These are phyloP conservation scores for Naematelia encephala DNA, from an alignment of 768 basidiomycete genomes.

Conservation along the genomic window DNA sequence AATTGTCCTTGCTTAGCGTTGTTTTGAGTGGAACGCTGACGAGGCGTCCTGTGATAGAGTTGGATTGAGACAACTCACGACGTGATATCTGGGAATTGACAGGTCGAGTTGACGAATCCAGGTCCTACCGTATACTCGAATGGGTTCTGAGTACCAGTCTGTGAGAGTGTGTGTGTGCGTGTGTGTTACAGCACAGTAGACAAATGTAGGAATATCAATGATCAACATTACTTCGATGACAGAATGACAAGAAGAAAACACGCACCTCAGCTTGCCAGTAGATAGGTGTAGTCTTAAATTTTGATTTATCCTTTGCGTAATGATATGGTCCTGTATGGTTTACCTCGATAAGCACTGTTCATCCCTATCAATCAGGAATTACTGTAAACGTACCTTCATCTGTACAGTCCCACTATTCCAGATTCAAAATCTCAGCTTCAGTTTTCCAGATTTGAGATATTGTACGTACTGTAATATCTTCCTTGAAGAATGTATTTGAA, in stretches of 20 bases:
- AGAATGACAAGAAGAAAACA: neutral
- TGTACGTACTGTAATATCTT: constrained; percentile 27
- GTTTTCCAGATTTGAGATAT: neutral
- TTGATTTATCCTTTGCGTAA: constrained; percentile 11
- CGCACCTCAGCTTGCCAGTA: constrained; percentile 29
- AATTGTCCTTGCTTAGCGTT: no score
- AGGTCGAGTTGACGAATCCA: constrained; percentile 27
- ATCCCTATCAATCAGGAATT: neutral
- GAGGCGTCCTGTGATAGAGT: neutral
- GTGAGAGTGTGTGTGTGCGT: no score
- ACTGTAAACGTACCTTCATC: neutral
- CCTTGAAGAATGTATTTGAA: constrained; percentile 38
- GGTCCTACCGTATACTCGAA: constrained; percentile 22
- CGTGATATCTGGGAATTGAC: constrained; percentile 35
- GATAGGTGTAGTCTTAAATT: constrained; percentile 12
- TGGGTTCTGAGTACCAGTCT: constrained; percentile 22
- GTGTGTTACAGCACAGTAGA: no score
- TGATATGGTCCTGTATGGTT: constrained; percentile 26
- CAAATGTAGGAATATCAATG: no score
- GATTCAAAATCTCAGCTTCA: no score
- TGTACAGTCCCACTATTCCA: constrained; percentile 24
- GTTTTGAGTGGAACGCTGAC: no score
- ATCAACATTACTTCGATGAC: neutral
- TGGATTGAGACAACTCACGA: constrained; percentile 15
- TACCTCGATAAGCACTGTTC: neutral